phyloP scores from a whole-genome alignment of 306 rosid species.

The Cucurbita maxima region DNA sequence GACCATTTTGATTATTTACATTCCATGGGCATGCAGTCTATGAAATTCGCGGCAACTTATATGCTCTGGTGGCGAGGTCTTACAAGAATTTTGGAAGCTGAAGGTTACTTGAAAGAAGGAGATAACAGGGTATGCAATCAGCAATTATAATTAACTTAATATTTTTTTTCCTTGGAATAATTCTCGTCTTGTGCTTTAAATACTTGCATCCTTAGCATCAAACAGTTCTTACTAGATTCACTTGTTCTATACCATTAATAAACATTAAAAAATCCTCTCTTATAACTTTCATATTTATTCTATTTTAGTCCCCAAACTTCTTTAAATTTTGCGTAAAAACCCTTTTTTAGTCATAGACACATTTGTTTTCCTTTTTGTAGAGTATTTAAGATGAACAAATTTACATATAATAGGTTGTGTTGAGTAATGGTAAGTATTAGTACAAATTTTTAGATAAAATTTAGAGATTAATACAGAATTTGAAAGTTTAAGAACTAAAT shows the following conservation, averaged over 20 bases:
- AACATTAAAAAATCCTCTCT: neutral
- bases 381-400: neutral
- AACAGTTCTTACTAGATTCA: neutral
- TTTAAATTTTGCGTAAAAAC: neutral
- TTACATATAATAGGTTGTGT: neutral
- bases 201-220: neutral
- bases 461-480: neutral
- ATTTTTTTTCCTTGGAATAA: neutral
- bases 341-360: neutral
- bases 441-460: neutral
- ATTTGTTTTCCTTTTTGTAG: neutral
- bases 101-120: constrained; percentile 58
- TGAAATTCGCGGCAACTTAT: constrained; percentile 45
- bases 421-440: neutral
- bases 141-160: neutral
- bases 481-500: neutral
- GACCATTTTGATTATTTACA: neutral
- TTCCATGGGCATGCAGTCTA: constrained; percentile 26
- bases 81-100: constrained; percentile 63
- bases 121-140: constrained; percentile 41
- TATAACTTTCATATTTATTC: neutral
- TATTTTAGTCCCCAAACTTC: neutral
- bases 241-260: neutral
- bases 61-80: constrained; percentile 88
- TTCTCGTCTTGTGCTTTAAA: neutral